Percentiles rank a stretch among this genome's conserved stretches.
Evolutionary conservation across 2,329 filamentous ascomycete species (phyloP).

Genomic region (Ophiostoma triangulosporum): DNA sequence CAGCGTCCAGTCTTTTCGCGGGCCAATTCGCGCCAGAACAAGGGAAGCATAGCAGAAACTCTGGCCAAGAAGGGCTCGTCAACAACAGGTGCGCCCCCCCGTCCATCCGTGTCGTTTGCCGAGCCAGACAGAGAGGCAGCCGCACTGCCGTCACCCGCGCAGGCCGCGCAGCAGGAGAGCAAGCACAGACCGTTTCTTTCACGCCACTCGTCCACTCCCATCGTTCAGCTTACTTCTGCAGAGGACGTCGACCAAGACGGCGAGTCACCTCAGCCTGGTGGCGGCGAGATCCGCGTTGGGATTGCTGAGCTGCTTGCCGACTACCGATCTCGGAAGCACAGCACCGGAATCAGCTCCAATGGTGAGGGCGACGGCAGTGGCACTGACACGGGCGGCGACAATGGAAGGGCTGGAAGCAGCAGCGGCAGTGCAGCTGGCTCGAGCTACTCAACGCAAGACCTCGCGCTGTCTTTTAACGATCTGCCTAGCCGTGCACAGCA

Average conservation of each 20-base stretch:
- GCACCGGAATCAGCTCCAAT: background rate
- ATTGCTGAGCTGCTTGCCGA: conserved; percentile 32
- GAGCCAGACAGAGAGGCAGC: conserved; percentile 21
- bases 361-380: background rate
- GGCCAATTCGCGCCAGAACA: conserved; percentile 32
- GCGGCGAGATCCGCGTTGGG: conserved; percentile 25
- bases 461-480: conserved; percentile 74
- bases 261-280: background rate
- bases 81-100: background rate
- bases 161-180: conserved; percentile 27
- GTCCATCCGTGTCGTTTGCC: conserved; percentile 44
- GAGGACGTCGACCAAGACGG: background rate
- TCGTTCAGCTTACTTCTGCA: background rate
- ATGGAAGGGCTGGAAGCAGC: background rate
- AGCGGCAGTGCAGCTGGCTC: conserved; percentile 5
- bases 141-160: background rate
- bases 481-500: conserved; percentile 74
- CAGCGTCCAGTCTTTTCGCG: conserved; percentile 28
- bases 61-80: conserved; percentile 15
- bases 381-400: background rate
- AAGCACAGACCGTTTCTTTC: conserved; percentile 9
- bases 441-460: conserved; percentile 14
- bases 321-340: conserved; percentile 17
- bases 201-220: conserved; percentile 7
- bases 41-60: conserved; percentile 31